These are phyloP conservation scores for Rhodotorula sp. DNA, from an alignment of 1,284 basidiomycete species.

Conservation along the genomic window DNA sequence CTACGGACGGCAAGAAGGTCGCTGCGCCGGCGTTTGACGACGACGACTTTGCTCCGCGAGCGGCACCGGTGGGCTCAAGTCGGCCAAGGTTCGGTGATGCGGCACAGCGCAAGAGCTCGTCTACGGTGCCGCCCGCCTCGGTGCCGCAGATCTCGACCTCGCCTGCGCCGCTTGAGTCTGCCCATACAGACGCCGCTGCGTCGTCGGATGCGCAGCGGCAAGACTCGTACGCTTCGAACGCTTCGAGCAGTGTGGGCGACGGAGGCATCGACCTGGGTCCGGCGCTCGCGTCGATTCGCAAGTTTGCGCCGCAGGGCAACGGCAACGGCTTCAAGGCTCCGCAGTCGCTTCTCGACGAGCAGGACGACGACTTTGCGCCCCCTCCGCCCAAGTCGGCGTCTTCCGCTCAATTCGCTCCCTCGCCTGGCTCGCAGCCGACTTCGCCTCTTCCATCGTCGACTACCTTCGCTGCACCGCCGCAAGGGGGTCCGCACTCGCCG, in stretches of 20 bases:
- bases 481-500: conserved; percentile 1
- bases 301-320: conserved; percentile 32
- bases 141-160: too few species aligned
- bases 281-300: conserved; percentile 40
- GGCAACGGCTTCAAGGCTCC: neutral
- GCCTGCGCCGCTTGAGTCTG: neutral
- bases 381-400: neutral
- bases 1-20: neutral
- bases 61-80: neutral
- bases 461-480: too few species aligned
- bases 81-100: conserved; percentile 6
- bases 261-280: conserved; percentile 41
- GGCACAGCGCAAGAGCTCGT: neutral
- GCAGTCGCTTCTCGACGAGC: neutral
- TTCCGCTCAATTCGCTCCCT: neutral
- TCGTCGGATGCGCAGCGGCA: neutral
- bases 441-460: neutral
- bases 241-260: conserved; percentile 15
- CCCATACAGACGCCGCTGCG: neutral
- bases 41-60: conserved; percentile 13
- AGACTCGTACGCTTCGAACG: conserved; percentile 1
- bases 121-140: too few species aligned
- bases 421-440: neutral
- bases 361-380: conserved; percentile 26
- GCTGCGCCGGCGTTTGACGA: conserved; percentile 14